A percentile compares a stretch with the other conserved stretches of the same genome.
phyloP scores from a whole-genome alignment of 257 asterid genomes.

The Sherardia arvensis region DNA sequence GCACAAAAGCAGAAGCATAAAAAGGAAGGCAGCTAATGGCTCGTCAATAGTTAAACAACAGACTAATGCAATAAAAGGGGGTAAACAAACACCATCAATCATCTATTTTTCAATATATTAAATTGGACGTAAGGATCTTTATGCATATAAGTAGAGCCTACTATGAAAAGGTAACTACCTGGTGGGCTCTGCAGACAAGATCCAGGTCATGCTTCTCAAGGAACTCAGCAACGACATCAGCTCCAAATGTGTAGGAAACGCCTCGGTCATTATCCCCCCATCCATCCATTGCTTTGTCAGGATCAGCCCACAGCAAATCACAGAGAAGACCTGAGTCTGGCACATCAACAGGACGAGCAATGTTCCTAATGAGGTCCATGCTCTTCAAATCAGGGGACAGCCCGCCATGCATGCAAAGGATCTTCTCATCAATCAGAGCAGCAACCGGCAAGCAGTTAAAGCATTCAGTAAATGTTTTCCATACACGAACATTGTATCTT shows the following conservation, averaged over 20 bases:
- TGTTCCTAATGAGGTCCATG: conserved; percentile 24
- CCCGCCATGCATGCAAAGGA: conserved; percentile 35
- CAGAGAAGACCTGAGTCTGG: conserved; percentile 31
- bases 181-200: conserved; percentile 33
- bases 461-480: conserved; percentile 26
- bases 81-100: not conserved
- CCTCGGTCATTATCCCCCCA: conserved; percentile 37
- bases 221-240: conserved; percentile 30
- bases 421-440: conserved; percentile 30
- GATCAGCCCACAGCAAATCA: conserved; percentile 34
- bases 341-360: conserved; percentile 30
- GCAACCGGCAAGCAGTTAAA: conserved; percentile 30
- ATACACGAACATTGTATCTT: conserved; percentile 23
- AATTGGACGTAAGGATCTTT: not conserved
- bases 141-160: not conserved
- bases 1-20: not conserved
- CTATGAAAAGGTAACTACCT: conserved; percentile 12
- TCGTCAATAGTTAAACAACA: not conserved
- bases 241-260: conserved; percentile 31
- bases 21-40: not conserved
- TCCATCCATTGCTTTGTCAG: conserved; percentile 29
- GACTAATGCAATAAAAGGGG: not conserved
- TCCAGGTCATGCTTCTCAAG: conserved; percentile 28
- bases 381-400: conserved; percentile 29
- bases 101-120: not conserved